phyloP scores from a whole-genome alignment of 2,329 filamentous ascomycete species.

The Aspergillus sp. region DNA sequence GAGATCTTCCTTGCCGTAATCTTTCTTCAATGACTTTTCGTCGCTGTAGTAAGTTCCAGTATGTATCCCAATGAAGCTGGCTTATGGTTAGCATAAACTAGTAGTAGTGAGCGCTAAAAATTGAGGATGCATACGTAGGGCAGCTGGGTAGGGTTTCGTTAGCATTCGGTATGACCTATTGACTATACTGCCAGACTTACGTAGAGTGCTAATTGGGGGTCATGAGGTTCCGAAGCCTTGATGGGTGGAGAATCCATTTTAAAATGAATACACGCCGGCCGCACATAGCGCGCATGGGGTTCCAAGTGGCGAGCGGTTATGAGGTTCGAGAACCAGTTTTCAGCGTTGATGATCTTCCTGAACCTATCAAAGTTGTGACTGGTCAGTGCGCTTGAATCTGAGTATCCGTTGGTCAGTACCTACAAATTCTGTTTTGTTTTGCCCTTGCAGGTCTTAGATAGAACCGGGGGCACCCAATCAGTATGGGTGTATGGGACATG shows the following conservation, averaged over 20 bases:
- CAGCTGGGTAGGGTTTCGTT: slow-evolving; percentile 15
- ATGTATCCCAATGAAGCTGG: slow-evolving; percentile 64
- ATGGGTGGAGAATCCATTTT: slow-evolving; percentile 23
- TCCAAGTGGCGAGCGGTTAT: slow-evolving; percentile 39
- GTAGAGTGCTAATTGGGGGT: slow-evolving; percentile 31
- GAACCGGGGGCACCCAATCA: slow-evolving; percentile 22
- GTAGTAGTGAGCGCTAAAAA: accelerated
- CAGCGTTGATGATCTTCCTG: slow-evolving; percentile 32
- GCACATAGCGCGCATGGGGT: slow-evolving; percentile 41
- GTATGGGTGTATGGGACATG: slow-evolving; percentile 35
- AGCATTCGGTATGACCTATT: not conserved
- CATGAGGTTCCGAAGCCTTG: slow-evolving; percentile 13
- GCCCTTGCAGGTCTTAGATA: slow-evolving; percentile 21
- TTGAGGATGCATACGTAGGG: slow-evolving; percentile 27
- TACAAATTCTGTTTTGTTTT: slow-evolving; percentile 26
- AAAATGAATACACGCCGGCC: slow-evolving; percentile 35
- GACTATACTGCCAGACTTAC: slow-evolving; percentile 18
- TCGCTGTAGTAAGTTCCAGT: slow-evolving; percentile 57
- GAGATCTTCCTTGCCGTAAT: slow-evolving; percentile 53
- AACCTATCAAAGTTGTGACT: slow-evolving; percentile 28
- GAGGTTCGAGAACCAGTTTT: slow-evolving; percentile 39
- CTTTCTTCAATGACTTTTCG: slow-evolving; percentile 56
- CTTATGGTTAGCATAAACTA: not conserved
- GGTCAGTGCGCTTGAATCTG: not conserved
- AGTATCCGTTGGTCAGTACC: not conserved